phyloP scores from a whole-genome alignment of 75 land plant species.

The Selaginella tamariscina region DNA sequence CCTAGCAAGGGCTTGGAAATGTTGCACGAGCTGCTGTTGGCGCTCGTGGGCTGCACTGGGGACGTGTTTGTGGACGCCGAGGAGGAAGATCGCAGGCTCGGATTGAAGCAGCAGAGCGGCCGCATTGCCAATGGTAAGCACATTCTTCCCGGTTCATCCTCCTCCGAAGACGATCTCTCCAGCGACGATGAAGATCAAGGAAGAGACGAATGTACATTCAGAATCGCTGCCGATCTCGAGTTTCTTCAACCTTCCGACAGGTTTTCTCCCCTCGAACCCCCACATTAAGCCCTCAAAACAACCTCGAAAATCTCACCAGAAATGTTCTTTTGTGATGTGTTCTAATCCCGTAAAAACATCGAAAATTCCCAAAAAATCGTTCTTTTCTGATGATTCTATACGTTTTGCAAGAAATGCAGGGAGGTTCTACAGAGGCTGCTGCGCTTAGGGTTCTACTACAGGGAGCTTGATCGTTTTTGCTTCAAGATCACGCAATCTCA shows the following conservation, averaged over 20 bases:
- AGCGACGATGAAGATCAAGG: slow-evolving; percentile 13
- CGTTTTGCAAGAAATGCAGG: slow-evolving; percentile 37
- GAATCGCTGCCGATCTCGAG: slow-evolving; percentile 75
- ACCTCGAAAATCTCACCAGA: too few species aligned
- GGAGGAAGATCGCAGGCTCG: slow-evolving; percentile 35
- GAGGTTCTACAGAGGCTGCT: slow-evolving; percentile 61
- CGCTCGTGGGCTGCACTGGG: slow-evolving; percentile 85
- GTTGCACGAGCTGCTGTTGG: slow-evolving; percentile 70
- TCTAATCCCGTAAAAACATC: too few species aligned
- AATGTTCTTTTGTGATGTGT: not conserved
- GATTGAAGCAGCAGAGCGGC: slow-evolving; percentile 1
- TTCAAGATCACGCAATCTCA: slow-evolving; percentile 53
- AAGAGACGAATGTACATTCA: slow-evolving; percentile 46
- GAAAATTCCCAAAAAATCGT: too few species aligned
- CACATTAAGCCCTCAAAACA: too few species aligned
- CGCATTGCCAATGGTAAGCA: too few species aligned
- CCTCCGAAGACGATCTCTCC: too few species aligned
- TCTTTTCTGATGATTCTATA: too few species aligned
- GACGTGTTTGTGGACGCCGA: slow-evolving; percentile 75
- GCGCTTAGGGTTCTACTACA: slow-evolving; percentile 70
- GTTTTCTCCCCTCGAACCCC: slow-evolving; percentile 24
- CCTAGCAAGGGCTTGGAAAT: too few species aligned
- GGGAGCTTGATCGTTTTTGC: slow-evolving; percentile 78
- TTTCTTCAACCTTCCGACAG: slow-evolving; percentile 67
- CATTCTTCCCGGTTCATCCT: too few species aligned